Evolutionary conservation across 2,329 filamentous ascomycete species (phyloP), one percentile per base, ranked within the genome.

Genomic region (Thermoascus crustaceus): DNA sequence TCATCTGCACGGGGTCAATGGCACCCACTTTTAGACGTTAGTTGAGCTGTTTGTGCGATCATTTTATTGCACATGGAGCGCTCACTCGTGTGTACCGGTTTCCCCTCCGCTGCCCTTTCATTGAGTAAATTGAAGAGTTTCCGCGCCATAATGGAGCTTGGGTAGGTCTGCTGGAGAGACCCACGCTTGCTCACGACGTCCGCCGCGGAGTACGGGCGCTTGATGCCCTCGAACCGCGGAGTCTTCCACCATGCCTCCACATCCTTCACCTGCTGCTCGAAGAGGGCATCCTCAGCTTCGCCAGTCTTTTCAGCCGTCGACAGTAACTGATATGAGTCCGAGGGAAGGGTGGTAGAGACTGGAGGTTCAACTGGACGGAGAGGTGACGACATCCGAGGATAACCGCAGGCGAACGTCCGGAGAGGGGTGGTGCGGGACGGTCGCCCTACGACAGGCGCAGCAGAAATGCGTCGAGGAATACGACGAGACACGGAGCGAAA

Each of bases 1-100:
- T 94, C 91, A 98, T 96, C 67, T 98, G 91, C 7, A 96, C 80
- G n/a, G 91, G 91, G 57, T 98, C 91, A 63, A 98, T 93, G 41
- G 88, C 91, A 49, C 91, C 91, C 83, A 98, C 85, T 89, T 34
- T 26, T 13, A 25, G n/a, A 26, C 13, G 23, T 11, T 24, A n/a
- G 39, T 52, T 37, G 22, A 24, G 22, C 22, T 24, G 7, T 7
- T n/a, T 7, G 7, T 7, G 22, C 22, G 22, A 7, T 20, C 14
- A 9, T 22, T 40, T 17, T 10, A 13, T 35, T 24, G 13, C 21
- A n/a, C 8, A 24, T 40, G 40, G 38, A 37, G 39, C 13, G 13
- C 78, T 55, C 68, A 89, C 85, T 88, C 10, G 91, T 96, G 61
- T 96, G 89, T 41, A 96, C 84, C 13, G 91, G 91, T 60, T 94